Conservation (phyloP, 768 basidiomycete genomes). For the Cytidiella melzeri region DNA sequence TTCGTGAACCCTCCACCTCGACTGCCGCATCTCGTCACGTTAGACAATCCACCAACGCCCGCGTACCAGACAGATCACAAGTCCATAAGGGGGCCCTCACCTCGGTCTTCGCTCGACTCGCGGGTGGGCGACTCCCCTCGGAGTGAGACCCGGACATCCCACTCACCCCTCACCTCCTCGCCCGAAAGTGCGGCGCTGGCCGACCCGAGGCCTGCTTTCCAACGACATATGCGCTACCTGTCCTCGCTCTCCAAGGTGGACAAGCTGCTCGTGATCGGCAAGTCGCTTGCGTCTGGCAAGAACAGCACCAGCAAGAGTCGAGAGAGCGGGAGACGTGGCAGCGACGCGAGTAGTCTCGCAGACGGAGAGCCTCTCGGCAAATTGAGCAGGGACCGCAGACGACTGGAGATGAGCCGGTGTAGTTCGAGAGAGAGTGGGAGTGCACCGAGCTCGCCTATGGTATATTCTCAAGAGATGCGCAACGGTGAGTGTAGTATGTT, state of each 20-base stretch:
- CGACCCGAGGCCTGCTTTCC: constrained; percentile 4
- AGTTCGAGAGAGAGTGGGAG: background rate
- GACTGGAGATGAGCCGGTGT: background rate
- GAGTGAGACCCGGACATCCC: constrained; percentile 1
- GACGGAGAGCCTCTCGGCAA: background rate
- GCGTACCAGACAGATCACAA: constrained; percentile 5
- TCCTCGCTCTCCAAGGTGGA: constrained; percentile 9
- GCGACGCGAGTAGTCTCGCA: background rate
- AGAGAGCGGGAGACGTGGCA: background rate
- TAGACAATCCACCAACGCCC: background rate
- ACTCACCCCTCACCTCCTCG: constrained; percentile 1
- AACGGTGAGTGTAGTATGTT: background rate
- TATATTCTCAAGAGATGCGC: background rate
- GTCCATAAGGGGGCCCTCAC: constrained; percentile 1
- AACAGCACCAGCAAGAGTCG: background rate
- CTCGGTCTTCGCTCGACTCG: background rate
- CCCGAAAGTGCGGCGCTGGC: constrained; percentile 6
- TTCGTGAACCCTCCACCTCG: constrained; percentile 33
- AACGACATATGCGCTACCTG: constrained; percentile 7
- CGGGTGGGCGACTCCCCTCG: background rate
- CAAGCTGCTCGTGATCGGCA: constrained; percentile 9
- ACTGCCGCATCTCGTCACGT: constrained; percentile 16
- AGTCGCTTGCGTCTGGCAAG: constrained; percentile 8
- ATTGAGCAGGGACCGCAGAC: background rate
- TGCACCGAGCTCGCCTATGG: constrained; percentile 8